A percentile compares a stretch with the other conserved stretches of the same genome.
Evolutionary conservation across 1,139 yeast species (phyloP).

Genomic region (Yamadazyma membranifaciens): DNA sequence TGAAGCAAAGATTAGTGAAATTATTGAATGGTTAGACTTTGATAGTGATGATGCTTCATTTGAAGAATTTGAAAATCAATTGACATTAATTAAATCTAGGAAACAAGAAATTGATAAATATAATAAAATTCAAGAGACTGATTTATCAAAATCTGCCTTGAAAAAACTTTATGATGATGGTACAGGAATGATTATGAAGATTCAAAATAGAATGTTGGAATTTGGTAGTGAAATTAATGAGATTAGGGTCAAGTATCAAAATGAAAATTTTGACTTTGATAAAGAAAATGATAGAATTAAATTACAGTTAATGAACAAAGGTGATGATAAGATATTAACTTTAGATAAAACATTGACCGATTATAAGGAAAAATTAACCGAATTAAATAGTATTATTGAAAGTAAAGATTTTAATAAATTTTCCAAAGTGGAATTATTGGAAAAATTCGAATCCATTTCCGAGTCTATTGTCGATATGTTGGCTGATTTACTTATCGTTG

Average conservation of each 20-base stretch:
- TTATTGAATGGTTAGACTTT: slow-evolving; percentile 77
- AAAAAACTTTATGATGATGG: slow-evolving; percentile 41
- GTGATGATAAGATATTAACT: slow-evolving; percentile 35
- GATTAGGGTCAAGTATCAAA: slow-evolving; percentile 39
- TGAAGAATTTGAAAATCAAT: slow-evolving; percentile 34
- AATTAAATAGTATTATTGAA: slow-evolving; percentile 21
- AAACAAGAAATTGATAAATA: slow-evolving; percentile 21
- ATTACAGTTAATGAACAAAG: slow-evolving; percentile 26
- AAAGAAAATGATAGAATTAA: slow-evolving; percentile 46
- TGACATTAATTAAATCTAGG: slow-evolving; percentile 19
- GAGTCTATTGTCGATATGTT: slow-evolving; percentile 34
- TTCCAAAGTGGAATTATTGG: slow-evolving; percentile 34
- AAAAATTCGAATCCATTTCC: slow-evolving; percentile 31
- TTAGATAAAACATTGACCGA: slow-evolving; percentile 34
- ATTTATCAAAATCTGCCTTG: slow-evolving; percentile 37
- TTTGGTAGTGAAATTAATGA: slow-evolving; percentile 44
- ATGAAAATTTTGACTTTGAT: slow-evolving; percentile 47
- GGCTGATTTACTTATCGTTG: slow-evolving; percentile 31
- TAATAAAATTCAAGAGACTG: slow-evolving; percentile 28
- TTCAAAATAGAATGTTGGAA: slow-evolving; percentile 45
- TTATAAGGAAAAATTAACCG: slow-evolving; percentile 34
- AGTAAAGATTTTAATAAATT: slow-evolving; percentile 25
- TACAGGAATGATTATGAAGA: slow-evolving; percentile 31
- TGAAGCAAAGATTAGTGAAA: slow-evolving; percentile 37
- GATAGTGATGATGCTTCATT: slow-evolving; percentile 59